A percentile compares a stretch with the other conserved stretches of the same genome.
Evolutionary conservation across 768 basidiomycete species (phyloP).

Genomic region (Lanmaoa rubissima): DNA sequence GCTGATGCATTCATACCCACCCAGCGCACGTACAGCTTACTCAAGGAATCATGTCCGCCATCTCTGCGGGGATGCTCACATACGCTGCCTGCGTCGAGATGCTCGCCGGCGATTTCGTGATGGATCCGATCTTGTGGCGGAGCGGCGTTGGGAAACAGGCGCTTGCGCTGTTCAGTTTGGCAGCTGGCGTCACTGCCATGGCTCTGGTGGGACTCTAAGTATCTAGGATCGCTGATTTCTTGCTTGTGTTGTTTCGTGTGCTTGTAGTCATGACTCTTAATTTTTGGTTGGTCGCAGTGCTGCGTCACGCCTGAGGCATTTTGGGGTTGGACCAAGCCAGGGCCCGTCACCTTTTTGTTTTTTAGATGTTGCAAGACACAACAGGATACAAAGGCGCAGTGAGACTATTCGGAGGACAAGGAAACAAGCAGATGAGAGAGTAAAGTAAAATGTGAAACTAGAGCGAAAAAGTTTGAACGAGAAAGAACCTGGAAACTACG

Average conservation of each 20-base stretch:
- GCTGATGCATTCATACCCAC: not conserved
- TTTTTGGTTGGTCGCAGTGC: not conserved
- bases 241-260: not conserved
- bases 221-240: not conserved
- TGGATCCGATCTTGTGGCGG: conserved; percentile 53
- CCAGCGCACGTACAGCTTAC: conserved; percentile 51
- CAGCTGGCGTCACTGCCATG: conserved; percentile 64
- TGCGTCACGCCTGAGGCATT: not conserved
- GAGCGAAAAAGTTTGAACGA: not conserved
- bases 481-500: not conserved
- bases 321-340: not conserved
- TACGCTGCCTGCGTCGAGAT: conserved; percentile 85
- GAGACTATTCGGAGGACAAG: not conserved
- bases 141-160: conserved; percentile 40
- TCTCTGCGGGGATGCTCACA: conserved; percentile 81
- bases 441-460: not conserved
- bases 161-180: conserved; percentile 57
- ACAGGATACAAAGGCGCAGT: not conserved
- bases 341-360: not conserved
- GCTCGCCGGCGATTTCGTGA: conserved; percentile 83
- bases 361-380: no score
- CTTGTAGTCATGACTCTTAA: not conserved
- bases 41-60: conserved; percentile 77
- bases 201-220: conserved; percentile 45
- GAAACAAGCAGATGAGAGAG: not conserved